A percentile compares a stretch with the other conserved stretches of the same genome.
These are phyloP conservation scores for Mesostigma viride DNA, from an alignment of 139 green algal species.

Conservation along the genomic window DNA sequence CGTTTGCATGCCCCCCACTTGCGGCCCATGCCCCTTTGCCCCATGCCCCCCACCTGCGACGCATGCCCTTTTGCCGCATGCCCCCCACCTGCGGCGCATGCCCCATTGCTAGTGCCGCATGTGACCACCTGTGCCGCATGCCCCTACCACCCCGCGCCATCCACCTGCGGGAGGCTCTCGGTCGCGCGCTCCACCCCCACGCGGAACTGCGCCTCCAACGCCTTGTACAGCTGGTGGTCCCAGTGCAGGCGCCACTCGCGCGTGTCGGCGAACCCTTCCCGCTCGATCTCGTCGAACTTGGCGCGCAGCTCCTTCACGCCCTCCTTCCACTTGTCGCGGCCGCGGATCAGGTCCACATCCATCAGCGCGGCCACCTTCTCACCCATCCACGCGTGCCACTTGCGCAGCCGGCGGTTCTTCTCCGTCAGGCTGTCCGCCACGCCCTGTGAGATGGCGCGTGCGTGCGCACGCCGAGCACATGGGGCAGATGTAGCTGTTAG, in stretches of 20 bases:
- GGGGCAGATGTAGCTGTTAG: too few species aligned
- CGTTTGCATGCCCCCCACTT: too few species aligned
- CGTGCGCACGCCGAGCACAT: too few species aligned
- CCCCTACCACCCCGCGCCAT: too few species aligned
- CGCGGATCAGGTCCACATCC: slow-evolving; percentile 52
- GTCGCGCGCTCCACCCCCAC: slow-evolving; percentile 54
- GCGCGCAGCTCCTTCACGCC: slow-evolving; percentile 58
- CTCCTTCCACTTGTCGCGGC: slow-evolving; percentile 39
- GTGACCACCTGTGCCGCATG: too few species aligned
- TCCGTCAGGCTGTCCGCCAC: slow-evolving; percentile 35
- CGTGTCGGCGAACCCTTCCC: slow-evolving; percentile 41
- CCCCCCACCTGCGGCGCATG: too few species aligned
- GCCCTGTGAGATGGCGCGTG: too few species aligned
- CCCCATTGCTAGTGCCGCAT: too few species aligned
- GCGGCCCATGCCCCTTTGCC: too few species aligned
- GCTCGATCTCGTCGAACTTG: slow-evolving; percentile 51
- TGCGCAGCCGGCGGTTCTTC: slow-evolving; percentile 49
- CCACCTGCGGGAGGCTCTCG: slow-evolving; percentile 54
- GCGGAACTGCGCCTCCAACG: slow-evolving; percentile 60
- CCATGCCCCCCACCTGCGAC: too few species aligned
- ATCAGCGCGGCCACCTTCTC: slow-evolving; percentile 39
- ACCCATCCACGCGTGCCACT: slow-evolving; percentile 39
- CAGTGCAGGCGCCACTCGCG: slow-evolving; percentile 63
- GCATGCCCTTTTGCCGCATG: too few species aligned
- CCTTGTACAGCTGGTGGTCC: slow-evolving; percentile 59